Base-by-base conservation (phyloP, 1,284 basidiomycete species). In the Ceratobasidium sp. region DNA sequence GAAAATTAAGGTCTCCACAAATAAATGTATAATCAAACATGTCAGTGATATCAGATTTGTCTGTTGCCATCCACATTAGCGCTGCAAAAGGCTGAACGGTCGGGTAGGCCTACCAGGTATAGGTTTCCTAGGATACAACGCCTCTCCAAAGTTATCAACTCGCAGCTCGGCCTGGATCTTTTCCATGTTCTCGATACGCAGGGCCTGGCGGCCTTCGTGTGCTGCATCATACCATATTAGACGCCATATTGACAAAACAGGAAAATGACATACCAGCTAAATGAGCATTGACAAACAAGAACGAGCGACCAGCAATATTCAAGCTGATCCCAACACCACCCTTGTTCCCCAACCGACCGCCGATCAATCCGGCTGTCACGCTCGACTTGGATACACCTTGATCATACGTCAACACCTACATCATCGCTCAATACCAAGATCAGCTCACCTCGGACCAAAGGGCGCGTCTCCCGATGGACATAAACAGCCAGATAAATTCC, bases 271-370 rank as follows among this genome's bases (percentile, higher is more conserved):
- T 21, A 74, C 73, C 73, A 26, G 75, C 92, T n/a, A 96, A 82
- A 79, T 96, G 94, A 0, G 92, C 91, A 76, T 95, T 96, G 75
- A 96, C 81, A 78, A 96, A 94, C 16, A 96, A 83, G 41, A 96
- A 83, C 0, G 92, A 89, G 5, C 87, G 88, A 3, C 87, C 88
- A 59, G 86, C 88, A 18, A 96, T 82, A 74, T 92, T 89, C 55
- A 95, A 79, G 72, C 90, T 92, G 74, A 96, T 89, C 16, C 92
- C 94, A 18, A 94, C 91, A 14, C 89, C 93, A 3, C 92, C 92
- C 77, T 94, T 94, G 78, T 95, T 95, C 1, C 93, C 93, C 1
- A 96, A 85, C 48, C 94, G 84, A 0, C 94, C 94, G 9, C 92
- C 92, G 43, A 96, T 91, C n/a, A 96, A 81, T 9, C 94, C 94